Percentiles rank a stretch among this genome's conserved stretches.
Conservation (phyloP, 164 flowering plant species). For the Akebia trifoliata region DNA sequence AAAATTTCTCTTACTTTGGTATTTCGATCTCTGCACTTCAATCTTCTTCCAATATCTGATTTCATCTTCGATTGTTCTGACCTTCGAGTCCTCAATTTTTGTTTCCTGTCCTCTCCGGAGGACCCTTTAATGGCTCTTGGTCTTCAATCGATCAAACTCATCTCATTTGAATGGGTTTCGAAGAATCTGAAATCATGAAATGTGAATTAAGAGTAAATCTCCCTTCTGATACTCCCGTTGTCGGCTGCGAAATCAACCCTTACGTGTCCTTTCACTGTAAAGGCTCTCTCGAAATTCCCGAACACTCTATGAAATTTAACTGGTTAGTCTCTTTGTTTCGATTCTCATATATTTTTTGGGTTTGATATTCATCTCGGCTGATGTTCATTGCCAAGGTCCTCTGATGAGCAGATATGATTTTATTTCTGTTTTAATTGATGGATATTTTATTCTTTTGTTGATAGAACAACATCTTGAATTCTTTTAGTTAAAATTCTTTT, state of each 20-base stretch:
- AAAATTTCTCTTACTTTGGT: too few species aligned
- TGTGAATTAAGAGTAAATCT: slow-evolving; percentile 2
- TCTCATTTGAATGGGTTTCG: not conserved
- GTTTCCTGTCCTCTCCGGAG: slow-evolving; percentile 8
- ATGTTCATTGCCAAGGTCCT: too few species aligned
- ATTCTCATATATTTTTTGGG: not conserved
- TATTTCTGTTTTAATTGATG: too few species aligned
- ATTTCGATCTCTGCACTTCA: too few species aligned
- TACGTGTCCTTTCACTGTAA: not conserved
- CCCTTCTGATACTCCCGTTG: slow-evolving; percentile 17
- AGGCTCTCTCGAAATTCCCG: not conserved
- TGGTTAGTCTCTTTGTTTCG: slow-evolving; percentile 15
- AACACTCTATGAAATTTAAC: not conserved
- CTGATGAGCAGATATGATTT: too few species aligned
- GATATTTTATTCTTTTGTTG: too few species aligned
- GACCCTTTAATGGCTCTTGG: not conserved
- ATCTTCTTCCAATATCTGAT: too few species aligned
- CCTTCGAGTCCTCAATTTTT: not conserved
- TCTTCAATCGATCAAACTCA: not conserved
- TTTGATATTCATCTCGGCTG: not conserved
- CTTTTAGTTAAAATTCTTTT: too few species aligned
- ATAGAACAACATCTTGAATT: too few species aligned
- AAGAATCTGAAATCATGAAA: slow-evolving; percentile 5
- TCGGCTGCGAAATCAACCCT: slow-evolving; percentile 20
- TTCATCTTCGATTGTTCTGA: too few species aligned